A percentile compares a stretch with the other conserved stretches of the same genome.
Evolutionary conservation across 1,284 basidiomycete species (phyloP).

Genomic region (Heliocybe sulcata): DNA sequence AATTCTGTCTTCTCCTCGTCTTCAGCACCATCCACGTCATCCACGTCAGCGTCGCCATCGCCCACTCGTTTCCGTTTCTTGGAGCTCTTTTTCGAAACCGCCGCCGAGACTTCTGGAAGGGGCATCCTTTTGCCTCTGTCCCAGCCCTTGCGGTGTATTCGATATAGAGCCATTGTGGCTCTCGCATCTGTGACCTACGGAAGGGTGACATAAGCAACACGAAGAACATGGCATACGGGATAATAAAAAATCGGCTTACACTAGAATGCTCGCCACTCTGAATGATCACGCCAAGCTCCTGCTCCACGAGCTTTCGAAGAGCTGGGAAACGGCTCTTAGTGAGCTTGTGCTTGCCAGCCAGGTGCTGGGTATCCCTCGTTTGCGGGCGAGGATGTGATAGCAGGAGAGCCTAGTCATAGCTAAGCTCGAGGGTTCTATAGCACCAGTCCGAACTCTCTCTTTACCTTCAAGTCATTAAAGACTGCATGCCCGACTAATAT

Average conservation of each 20-base stretch:
- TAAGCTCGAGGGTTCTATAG: constrained; percentile 1
- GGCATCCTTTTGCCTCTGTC: constrained; percentile 46
- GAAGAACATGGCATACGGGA: neutral
- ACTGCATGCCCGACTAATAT: constrained; percentile 94
- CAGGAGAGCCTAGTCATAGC: constrained; percentile 62
- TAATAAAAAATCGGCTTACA: constrained; percentile 35
- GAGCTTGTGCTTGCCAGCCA: constrained; percentile 49
- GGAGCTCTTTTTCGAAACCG: neutral
- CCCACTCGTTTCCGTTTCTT: constrained; percentile 21
- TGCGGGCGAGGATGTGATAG: constrained; percentile 82
- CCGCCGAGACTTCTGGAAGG: constrained; percentile 4
- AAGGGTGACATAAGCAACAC: constrained; percentile 2
- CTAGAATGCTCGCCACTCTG: constrained; percentile 87
- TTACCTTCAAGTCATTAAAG: constrained; percentile 84
- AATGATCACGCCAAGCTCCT: constrained; percentile 80
- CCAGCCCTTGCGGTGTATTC: constrained; percentile 84
- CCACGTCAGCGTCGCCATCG: no score
- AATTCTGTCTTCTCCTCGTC: constrained; percentile 18
- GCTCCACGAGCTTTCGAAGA: constrained; percentile 74
- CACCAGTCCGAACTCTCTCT: constrained; percentile 9
- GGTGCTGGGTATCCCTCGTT: constrained; percentile 80
- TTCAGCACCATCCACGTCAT: constrained; percentile 11
- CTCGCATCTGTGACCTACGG: constrained; percentile 84
- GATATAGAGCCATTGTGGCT: constrained; percentile 93
- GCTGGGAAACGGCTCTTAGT: constrained; percentile 65